Base-by-base conservation (phyloP, 164 flowering plant genomes). In the Kingdonia uniflora region DNA sequence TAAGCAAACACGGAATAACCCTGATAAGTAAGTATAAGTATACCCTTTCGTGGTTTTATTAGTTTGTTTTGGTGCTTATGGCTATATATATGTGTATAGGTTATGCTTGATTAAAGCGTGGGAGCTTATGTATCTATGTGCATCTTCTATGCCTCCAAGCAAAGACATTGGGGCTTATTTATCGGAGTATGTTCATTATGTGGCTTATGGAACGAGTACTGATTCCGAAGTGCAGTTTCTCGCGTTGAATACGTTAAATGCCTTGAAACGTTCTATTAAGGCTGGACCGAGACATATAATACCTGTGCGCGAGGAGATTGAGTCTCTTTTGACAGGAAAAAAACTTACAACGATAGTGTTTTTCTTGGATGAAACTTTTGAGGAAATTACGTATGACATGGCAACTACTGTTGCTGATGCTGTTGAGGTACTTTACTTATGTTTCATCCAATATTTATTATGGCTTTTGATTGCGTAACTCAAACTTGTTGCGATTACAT, bases 81-180 rank as follows among this genome's bases (percentile, higher is more conserved):
- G 35, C 6, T 8, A 29, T 4, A 3, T 29, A 8, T 29, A 3
- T 29, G 4, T 29, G 35, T 8, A 29, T 29, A 94, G 99, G 80
- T 82, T 73, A 41, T 78, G 52, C 76, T 71, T 87, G 68, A 68
- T 81, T 16, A 89, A 72, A 70, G 95, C 96, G 39, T 94, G 99
- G 99, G 97, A 94, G 65, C 68, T 94, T 0, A 87, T 94, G 96
- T 82, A 78, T 60, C 62, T 94, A 42, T 87, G 95, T 68, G 87
- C 97, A 41, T 89, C 96, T n/a, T 85, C 83, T 52, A 94, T 89
- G 95, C 97, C 99, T 63, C 99, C 99, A 58, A 81, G 88, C 81
- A 94, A 94, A 70, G 99, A 94, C 44, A 80, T 94, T 69, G 89
- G 85, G 46, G 86, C 76, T 44, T 94, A 82, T 68, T 66, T 94